phyloP scores from a whole-genome alignment of 768 basidiomycete species.

The Boletus sensibilis region DNA sequence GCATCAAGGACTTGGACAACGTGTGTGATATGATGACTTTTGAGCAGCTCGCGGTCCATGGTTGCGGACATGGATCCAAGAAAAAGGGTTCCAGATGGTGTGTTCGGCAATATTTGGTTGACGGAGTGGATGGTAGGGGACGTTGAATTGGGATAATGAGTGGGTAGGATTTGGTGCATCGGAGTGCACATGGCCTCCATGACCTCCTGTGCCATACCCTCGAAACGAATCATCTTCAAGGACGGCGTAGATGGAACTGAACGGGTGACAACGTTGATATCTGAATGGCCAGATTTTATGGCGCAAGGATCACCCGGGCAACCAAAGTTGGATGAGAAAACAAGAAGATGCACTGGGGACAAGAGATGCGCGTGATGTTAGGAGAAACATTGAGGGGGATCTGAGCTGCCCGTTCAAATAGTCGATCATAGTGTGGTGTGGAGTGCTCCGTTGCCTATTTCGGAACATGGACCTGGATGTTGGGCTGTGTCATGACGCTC shows the following conservation, averaged over 20 bases:
- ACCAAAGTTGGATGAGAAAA: neutral
- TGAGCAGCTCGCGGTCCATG: constrained; percentile 54
- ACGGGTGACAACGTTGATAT: neutral
- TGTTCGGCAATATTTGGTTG: constrained; percentile 4
- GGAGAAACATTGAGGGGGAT: constrained; percentile 11
- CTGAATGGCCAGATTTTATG: constrained; percentile 3
- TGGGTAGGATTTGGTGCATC: constrained; percentile 69
- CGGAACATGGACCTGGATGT: constrained; percentile 16
- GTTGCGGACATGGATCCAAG: constrained; percentile 65
- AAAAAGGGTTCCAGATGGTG: constrained; percentile 54
- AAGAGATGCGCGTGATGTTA: constrained; percentile 7
- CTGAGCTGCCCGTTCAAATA: constrained; percentile 25
- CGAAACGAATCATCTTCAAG: constrained; percentile 72
- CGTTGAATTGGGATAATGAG: constrained; percentile 27
- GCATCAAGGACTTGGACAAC: constrained; percentile 68
- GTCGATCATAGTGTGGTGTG: constrained; percentile 22
- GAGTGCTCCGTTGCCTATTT: constrained; percentile 27
- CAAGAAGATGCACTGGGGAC: neutral
- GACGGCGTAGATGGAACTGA: neutral
- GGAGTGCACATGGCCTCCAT: constrained; percentile 85
- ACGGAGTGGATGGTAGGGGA: constrained; percentile 22
- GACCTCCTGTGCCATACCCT: constrained; percentile 68
- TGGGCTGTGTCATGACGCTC: constrained; percentile 17
- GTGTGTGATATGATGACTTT: constrained; percentile 49
- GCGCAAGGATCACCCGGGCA: constrained; percentile 1